Evolutionary conservation across 176 grass and related monocot species (phyloP).

Genomic region (Ensete ventricosum): DNA sequence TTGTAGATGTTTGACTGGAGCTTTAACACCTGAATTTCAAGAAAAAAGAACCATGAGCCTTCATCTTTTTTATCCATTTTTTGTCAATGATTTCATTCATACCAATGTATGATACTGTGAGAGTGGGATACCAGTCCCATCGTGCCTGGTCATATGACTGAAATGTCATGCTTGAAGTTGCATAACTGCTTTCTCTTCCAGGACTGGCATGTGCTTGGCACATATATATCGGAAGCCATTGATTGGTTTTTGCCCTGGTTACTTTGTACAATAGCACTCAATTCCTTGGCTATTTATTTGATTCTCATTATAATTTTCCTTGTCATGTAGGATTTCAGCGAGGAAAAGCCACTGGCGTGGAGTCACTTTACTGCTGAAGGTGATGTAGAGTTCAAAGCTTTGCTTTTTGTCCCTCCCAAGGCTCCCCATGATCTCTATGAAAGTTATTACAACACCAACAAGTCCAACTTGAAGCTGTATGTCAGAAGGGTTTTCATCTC

Average conservation of each 20-base stretch:
- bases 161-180: too few relatives aligned
- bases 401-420: constrained; percentile 86
- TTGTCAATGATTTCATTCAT: too few relatives aligned
- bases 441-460: constrained; percentile 90
- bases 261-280: background rate
- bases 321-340: constrained; percentile 60
- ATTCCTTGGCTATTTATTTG: background rate
- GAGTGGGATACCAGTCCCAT: too few relatives aligned
- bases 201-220: too few relatives aligned
- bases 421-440: constrained; percentile 93
- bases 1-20: background rate
- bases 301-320: constrained; percentile 4
- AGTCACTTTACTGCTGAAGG: constrained; percentile 94
- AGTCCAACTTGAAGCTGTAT: constrained; percentile 88
- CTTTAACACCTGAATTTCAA: background rate
- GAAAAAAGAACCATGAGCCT: background rate
- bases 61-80: too few relatives aligned
- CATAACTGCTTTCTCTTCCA: too few relatives aligned
- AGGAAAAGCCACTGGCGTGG: constrained; percentile 80
- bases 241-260: background rate
- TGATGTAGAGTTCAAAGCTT: constrained; percentile 94
- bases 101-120: too few relatives aligned
- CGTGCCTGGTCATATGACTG: too few relatives aligned
- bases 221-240: too few relatives aligned
- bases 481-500: constrained; percentile 98